Percentiles rank a stretch among this genome's conserved stretches.
phyloP scores from a whole-genome alignment of 169 alveolate species.

The Hammondia hammondi region DNA sequence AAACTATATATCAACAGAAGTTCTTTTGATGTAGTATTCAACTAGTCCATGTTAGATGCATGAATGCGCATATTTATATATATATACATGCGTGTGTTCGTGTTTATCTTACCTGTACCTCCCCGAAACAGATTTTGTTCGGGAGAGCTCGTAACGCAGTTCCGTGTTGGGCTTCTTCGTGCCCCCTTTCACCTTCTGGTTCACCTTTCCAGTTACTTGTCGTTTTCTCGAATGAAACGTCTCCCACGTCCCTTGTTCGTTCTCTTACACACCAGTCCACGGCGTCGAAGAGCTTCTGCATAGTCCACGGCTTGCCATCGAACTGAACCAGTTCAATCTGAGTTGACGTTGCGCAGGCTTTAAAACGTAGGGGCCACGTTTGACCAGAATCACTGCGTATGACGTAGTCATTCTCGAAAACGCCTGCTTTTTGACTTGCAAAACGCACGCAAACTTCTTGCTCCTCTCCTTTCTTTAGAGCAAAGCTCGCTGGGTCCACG shows the following conservation, averaged over 20 bases:
- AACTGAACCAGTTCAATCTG: neutral
- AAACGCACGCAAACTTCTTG: neutral
- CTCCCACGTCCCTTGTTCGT: neutral
- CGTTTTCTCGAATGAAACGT: neutral
- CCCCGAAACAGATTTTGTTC: neutral
- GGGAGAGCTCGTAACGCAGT: neutral
- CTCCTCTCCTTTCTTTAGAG: neutral
- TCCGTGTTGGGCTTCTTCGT: neutral
- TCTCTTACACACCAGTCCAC: neutral
- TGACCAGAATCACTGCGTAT: conserved; percentile 9
- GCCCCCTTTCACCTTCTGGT: neutral
- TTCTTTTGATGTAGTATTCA: no score
- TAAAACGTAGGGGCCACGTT: neutral
- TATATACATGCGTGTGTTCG: neutral
- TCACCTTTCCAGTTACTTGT: neutral
- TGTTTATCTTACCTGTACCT: neutral
- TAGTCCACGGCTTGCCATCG: neutral
- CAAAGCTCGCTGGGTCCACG: neutral
- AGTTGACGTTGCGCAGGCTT: neutral
- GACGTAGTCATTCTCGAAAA: neutral
- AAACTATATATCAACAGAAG: no score
- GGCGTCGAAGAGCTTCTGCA: neutral
- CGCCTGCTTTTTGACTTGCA: neutral
- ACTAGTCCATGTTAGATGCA: no score
- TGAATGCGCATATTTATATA: neutral